Percentiles rank a stretch among this genome's conserved stretches.
Conservation (phyloP, 2,329 filamentous ascomycete species). For the Lachnellula occidentalis region DNA sequence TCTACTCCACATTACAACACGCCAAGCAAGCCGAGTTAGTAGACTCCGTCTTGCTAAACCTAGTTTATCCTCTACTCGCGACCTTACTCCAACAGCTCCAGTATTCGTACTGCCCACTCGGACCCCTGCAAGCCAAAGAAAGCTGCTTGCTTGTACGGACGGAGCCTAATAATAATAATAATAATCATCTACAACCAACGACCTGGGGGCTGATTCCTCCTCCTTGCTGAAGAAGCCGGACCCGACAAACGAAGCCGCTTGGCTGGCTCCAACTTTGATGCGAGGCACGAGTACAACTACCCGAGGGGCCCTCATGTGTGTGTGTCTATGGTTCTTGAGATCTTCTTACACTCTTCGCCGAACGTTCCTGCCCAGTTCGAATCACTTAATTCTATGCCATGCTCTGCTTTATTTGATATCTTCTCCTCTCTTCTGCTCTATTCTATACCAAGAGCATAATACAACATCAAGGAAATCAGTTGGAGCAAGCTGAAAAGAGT, state of each 20-base stretch:
- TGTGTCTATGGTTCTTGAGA: neutral
- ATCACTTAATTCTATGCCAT: no score
- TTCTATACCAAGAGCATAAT: no score
- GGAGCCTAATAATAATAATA: slow-evolving; percentile 11
- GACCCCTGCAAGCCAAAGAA: neutral
- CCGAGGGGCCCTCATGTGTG: neutral
- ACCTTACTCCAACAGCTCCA: neutral
- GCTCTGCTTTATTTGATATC: no score
- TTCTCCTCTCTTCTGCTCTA: no score
- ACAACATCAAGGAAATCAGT: no score
- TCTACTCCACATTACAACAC: neutral
- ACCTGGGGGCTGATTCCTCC: neutral
- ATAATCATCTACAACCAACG: neutral
- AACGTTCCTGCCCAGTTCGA: neutral
- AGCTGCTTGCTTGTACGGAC: neutral
- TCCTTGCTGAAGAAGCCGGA: neutral
- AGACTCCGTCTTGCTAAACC: neutral
- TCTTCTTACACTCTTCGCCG: neutral
- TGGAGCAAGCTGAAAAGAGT: no score
- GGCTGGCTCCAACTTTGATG: neutral
- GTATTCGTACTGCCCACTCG: neutral
- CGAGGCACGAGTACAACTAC: neutral
- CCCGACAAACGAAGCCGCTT: neutral
- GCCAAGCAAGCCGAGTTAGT: no score
- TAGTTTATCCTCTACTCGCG: neutral